Evolutionary conservation across 441 rosid genomes (phyloP).

Genomic region (Euphorbia celastroides): DNA sequence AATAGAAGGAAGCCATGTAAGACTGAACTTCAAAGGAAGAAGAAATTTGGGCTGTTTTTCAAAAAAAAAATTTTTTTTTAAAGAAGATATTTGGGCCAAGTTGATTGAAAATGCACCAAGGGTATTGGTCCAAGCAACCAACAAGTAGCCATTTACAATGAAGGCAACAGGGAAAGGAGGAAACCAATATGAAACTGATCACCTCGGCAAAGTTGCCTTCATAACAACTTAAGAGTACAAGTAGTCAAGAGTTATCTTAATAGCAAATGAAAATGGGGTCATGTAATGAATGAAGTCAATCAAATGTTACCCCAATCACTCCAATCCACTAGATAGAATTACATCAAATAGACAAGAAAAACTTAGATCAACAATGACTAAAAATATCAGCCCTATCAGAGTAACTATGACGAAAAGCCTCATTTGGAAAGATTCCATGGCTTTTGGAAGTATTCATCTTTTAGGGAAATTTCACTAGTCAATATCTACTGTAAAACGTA

Average conservation of each 20-base stretch:
- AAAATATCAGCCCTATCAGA: conserved; percentile 33
- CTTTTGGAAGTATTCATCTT: conserved; percentile 35
- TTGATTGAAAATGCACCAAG: not conserved
- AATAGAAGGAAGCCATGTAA: not conserved
- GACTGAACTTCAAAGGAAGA: not conserved
- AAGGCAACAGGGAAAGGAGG: conserved; percentile 25
- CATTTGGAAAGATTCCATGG: conserved; percentile 47
- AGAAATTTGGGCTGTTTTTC: no score
- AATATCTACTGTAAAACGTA: not conserved
- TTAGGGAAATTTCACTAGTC: conserved; percentile 17
- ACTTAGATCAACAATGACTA: not conserved
- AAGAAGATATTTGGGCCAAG: conserved; percentile 1
- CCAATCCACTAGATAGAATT: not conserved
- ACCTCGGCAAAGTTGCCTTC: conserved; percentile 27
- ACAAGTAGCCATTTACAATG: conserved; percentile 7
- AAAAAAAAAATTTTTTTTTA: no score
- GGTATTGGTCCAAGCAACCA: not conserved
- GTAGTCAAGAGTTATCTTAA: not conserved
- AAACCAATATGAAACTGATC: conserved; percentile 16
- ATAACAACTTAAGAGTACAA: not conserved
- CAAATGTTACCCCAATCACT: not conserved
- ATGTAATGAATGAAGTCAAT: not conserved
- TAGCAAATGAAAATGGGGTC: not conserved
- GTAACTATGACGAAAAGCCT: conserved; percentile 67
- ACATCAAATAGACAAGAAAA: not conserved